Conservation (phyloP, 75 land plant species). For the Pinus taeda region DNA sequence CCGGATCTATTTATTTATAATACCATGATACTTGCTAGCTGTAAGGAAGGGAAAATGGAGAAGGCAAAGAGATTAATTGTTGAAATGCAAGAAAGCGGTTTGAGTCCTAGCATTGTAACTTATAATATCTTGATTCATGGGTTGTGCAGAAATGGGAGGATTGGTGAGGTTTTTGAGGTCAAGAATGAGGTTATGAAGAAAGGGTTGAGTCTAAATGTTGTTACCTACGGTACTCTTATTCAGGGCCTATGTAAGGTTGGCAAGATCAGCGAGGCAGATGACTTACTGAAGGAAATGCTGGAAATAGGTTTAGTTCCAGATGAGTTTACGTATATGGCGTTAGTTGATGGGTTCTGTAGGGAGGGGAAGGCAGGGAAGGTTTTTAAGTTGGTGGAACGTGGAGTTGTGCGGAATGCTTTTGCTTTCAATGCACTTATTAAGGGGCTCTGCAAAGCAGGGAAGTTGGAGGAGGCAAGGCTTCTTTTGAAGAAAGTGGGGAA, state of each 20-base stretch:
- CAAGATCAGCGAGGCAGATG: constrained; percentile 25
- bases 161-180: constrained; percentile 29
- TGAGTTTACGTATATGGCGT: constrained; percentile 33
- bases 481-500: constrained; percentile 59
- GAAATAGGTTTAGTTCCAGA: constrained; percentile 32
- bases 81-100: constrained; percentile 27
- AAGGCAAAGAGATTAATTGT: constrained; percentile 29
- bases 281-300: constrained; percentile 28
- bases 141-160: constrained; percentile 29
- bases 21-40: constrained; percentile 41
- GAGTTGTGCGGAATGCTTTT: constrained; percentile 46
- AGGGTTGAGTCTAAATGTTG: constrained; percentile 21
- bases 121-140: constrained; percentile 45
- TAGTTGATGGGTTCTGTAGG: constrained; percentile 46
- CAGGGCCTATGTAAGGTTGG: constrained; percentile 37
- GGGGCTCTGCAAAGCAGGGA: constrained; percentile 55
- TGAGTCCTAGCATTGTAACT: constrained; percentile 24
- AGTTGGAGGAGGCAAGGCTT: constrained; percentile 55
- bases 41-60: constrained; percentile 27
- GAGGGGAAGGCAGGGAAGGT: constrained; percentile 45
- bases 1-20: constrained; percentile 48
- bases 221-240: constrained; percentile 41
- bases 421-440: constrained; percentile 74
- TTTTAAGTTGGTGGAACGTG: constrained; percentile 36
- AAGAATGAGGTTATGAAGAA: constrained; percentile 31